phyloP scores from a whole-genome alignment of 2,329 filamentous ascomycete genomes.

The Pseudogymnoascus sp. region DNA sequence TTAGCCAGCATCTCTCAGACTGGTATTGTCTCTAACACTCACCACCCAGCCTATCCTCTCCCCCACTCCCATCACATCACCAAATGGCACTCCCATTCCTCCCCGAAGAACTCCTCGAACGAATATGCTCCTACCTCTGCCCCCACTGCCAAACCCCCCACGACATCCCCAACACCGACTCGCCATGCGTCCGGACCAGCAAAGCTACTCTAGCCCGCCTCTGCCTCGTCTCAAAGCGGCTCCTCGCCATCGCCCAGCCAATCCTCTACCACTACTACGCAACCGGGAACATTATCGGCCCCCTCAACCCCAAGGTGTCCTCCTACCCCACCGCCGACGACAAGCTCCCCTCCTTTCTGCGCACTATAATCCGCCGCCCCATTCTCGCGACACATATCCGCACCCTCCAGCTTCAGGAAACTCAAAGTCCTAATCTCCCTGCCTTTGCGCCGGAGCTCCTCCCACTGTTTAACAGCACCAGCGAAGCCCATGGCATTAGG shows the following conservation, averaged over 20 bases:
- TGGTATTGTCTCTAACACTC: too few relatives aligned
- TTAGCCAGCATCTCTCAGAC: not conserved
- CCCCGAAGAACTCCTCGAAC: not conserved
- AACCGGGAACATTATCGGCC: not conserved
- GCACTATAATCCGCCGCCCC: not conserved
- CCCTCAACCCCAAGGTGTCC: not conserved
- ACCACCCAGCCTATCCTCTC: too few relatives aligned
- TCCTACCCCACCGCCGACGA: not conserved
- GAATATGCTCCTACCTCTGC: not conserved
- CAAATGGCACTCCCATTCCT: not conserved
- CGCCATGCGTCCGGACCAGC: not conserved
- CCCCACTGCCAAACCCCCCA: not conserved
- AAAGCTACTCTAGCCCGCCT: not conserved
- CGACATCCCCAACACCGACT: not conserved
- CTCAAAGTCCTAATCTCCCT: not conserved
- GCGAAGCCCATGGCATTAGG: not conserved
- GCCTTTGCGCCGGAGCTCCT: not conserved
- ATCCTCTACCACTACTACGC: conserved; percentile 4
- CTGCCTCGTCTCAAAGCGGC: not conserved
- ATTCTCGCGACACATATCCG: not conserved
- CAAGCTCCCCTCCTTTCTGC: not conserved
- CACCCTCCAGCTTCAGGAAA: not conserved
- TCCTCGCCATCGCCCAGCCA: not conserved
- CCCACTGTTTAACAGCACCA: not conserved
- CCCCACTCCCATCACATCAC: not conserved